Percentiles rank a stretch among this genome's conserved stretches.
Conservation (phyloP, 441 rosid species). For the Pelargonium myrrhifolium region DNA sequence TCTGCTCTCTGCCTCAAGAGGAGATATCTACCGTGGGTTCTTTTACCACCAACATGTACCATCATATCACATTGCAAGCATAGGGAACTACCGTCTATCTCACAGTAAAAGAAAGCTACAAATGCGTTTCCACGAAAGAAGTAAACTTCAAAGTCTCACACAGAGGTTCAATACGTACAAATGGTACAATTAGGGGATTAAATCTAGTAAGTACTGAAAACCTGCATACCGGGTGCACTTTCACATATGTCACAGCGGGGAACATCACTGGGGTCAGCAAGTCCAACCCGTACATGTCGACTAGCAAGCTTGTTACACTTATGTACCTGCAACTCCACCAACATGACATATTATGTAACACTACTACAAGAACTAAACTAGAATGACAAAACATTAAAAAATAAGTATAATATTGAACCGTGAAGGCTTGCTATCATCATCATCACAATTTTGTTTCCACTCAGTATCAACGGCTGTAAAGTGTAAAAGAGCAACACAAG, state of each 20-base stretch:
- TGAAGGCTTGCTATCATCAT: neutral
- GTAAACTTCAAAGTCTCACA: slow-evolving; percentile 19
- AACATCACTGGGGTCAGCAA: slow-evolving; percentile 67
- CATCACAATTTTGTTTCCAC: too few species aligned
- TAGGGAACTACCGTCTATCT: slow-evolving; percentile 70
- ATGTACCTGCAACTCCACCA: slow-evolving; percentile 55
- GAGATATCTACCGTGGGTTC: slow-evolving; percentile 70
- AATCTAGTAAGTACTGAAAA: slow-evolving; percentile 6
- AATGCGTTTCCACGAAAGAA: slow-evolving; percentile 22
- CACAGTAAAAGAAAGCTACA: slow-evolving; percentile 80
- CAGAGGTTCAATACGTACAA: slow-evolving; percentile 4
- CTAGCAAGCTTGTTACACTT: slow-evolving; percentile 87
- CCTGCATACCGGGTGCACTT: slow-evolving; percentile 67
- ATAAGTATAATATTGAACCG: neutral
- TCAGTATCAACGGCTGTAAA: too few species aligned
- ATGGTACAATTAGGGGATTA: neutral
- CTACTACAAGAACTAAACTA: neutral
- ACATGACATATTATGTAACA: neutral
- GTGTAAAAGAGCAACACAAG: too few species aligned
- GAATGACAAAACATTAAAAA: neutral
- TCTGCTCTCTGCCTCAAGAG: slow-evolving; percentile 62
- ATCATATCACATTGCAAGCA: slow-evolving; percentile 75
- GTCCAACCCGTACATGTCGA: slow-evolving; percentile 77
- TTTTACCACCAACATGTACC: slow-evolving; percentile 74
- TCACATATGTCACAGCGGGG: slow-evolving; percentile 90